Evolutionary conservation across 371 early-diverging fungal species (phyloP), one percentile per base, ranked within the genome.

Genomic region (Mucor piriformis): DNA sequence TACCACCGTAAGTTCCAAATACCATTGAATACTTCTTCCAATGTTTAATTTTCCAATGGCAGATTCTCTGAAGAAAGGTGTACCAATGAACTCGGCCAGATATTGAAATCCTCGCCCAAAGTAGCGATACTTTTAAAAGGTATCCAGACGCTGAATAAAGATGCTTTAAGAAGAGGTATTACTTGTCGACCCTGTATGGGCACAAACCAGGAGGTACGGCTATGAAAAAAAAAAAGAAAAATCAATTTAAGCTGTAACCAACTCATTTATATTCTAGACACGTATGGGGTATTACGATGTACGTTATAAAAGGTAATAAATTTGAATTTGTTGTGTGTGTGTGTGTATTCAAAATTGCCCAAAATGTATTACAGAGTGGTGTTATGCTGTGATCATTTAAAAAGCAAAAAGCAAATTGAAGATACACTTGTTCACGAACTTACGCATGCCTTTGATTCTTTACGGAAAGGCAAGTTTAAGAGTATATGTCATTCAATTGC

Each of bases 391-490:
- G 79, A 79, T 25, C 69, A 76, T 34, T 69, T 76, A 24, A 62
- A 66, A 44, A 67, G 74, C 16, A 64, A 56, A 29, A 58, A 73
- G 21, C 73, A 75, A 6, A 40, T 76, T 21, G 74, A 76, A 29
- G 63, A 76, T 18, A 79, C 79, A n/a, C 57, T 79, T 2, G 50
- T 79, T 3, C 79, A 79, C 62, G 79, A 79, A 38, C 60, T 79
- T 4, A 74, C 74, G 1, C 79, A 79, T 55, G 79, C 79, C 24
- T 79, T 79, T 54, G 79, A 79, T 48, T 65, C 67, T 2, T 52
- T 66, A 20, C 58, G 79, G 25, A 72, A 66, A 42, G 79, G 79
- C 8, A 62, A 51, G 13, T 76, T 79, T 43, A 63, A 57, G 6
- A 74, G 71, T 33, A 54, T 74, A 3, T 75, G 74, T 52, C 79